Evolutionary conservation across 345 rosid species (phyloP), one percentile per base, ranked within the genome.

Genomic region (Pistacia integerrima): DNA sequence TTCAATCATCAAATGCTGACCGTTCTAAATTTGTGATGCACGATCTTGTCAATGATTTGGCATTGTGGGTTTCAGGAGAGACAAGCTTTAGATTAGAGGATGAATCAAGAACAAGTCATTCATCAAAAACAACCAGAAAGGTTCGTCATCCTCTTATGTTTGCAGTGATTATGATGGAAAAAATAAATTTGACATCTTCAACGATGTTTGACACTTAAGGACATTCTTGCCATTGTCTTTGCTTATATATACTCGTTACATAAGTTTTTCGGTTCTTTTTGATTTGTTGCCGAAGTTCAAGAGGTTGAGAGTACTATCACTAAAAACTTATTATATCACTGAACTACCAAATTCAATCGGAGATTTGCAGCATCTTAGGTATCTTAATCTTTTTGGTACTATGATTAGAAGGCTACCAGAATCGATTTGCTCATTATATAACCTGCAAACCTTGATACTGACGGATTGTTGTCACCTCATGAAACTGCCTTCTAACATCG

Each of bases 41-140:
- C 77, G 75, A 79, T 58, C 54, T 75, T 17, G 58, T 75, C 35
- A 54, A 81, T 28, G 75, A 72, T 38, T 56, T 55, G 11, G 67
- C 74, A 36, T n/a, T 1, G 0, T 22, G 16, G 13, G 58, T 11
- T 16, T 35, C 56, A 5, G 3, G 10, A 1, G 18, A 4, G 7
- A 33, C 18, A 1, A 22, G 25, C 17, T 18, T 35, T 5, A n/a
- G 20, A 51, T 52, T 51, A 25, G 36, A 60, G 64, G 12, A 25
- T 2, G 64, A 20, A 10, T 8, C 22, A 11, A 28, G 12, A 25
- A 11, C 11, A 9, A 28, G 22, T 60, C 9, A 60, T 1, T 9
- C 20, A 8, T 20, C 30, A 60, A 60, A 25, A 22, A 60, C 13
- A 54, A 6, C 30, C 35, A 3, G 7, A 63, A 41, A 18, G 25